A percentile compares a stretch with the other conserved stretches of the same genome.
Conservation (phyloP, 2,329 filamentous ascomycete genomes). For the Xylariaceae sp. region DNA sequence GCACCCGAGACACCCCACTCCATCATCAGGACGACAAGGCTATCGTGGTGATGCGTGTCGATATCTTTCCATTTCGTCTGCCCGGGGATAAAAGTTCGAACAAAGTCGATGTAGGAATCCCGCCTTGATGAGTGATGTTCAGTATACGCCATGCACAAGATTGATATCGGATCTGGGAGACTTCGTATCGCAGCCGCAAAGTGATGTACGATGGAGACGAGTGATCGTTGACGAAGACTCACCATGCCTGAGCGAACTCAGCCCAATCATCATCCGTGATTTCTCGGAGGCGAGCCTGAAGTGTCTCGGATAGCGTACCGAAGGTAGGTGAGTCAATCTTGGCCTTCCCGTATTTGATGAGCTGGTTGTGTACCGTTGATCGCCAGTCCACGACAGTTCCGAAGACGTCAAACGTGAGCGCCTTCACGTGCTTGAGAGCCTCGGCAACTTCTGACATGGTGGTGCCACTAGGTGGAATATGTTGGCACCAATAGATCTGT, state of each 20-base stretch:
- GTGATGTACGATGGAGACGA: too few relatives aligned
- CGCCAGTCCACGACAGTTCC: constrained; percentile 81
- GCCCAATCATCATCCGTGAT: constrained; percentile 59
- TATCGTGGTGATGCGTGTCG: constrained; percentile 66
- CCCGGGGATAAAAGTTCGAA: constrained; percentile 45
- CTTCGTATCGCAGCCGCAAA: too few relatives aligned
- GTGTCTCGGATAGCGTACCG: constrained; percentile 40
- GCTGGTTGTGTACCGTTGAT: constrained; percentile 56
- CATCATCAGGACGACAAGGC: constrained; percentile 55
- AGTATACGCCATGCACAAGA: too few relatives aligned
- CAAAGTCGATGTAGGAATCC: constrained; percentile 57
- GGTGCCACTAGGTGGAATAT: too few relatives aligned
- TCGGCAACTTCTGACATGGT: constrained; percentile 10
- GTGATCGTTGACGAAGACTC: constrained; percentile 32
- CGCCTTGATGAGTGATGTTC: too few relatives aligned
- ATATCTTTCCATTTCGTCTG: constrained; percentile 60
- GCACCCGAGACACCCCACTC: constrained; percentile 54
- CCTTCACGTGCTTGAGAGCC: constrained; percentile 41
- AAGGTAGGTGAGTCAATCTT: constrained; percentile 46
- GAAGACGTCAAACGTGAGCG: constrained; percentile 71
- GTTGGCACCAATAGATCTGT: too few relatives aligned
- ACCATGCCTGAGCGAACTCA: constrained; percentile 67
- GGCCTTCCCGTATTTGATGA: constrained; percentile 47
- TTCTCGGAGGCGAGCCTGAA: constrained; percentile 44
- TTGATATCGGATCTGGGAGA: too few relatives aligned